Evolutionary conservation across 441 rosid genomes (phyloP), one percentile per base, ranked within the genome.

Genomic region (Erodium texanum): DNA sequence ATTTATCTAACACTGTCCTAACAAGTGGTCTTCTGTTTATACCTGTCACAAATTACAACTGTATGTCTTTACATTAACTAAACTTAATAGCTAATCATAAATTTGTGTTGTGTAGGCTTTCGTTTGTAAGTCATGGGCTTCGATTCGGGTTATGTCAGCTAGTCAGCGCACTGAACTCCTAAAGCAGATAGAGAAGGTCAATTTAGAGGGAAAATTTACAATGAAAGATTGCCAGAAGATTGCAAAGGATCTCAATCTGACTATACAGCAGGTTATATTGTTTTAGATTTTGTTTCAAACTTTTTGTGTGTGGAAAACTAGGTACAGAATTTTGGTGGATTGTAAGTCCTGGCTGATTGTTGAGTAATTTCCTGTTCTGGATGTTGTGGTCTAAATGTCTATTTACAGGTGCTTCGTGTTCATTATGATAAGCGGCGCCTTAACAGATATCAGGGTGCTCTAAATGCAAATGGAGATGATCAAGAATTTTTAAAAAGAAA

Each of bases 171-270:
- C 95, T 62, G 78, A 82, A 79, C 92, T 92, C 73, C 72, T 78
- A 70, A 82, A 83, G 69, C 77, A 74, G 61, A 78, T 92, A 38
- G 70, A 63, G 65, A 83, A 59, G 74, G 80, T 73, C 66, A 77
- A 81, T 77, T 63, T 74, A 69, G 75, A 75, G 45, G 85, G 76
- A 76, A 88, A 84, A 69, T 82, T 89, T 78, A 82, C 97, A 62
- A 88, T 76, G 82, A 83, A 78, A 81, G 90, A 86, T 65, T 89
- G 99, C 77, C 84, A 73, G 79, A 91, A 84, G 80, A 87, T 91
- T 61, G 96, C 96, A 23, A 89, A 79, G 80, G 96, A 94, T 73
- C 88, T 91, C 70, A 86, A 87, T 69, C 84, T 94, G 75, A 83
- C 92, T 68, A 70, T 94, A 65, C 94, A 89, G 76, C 99, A 94